Evolutionary conservation across 2,329 filamentous ascomycete species (phyloP).

Genomic region (Arthrobotrys conoides): DNA sequence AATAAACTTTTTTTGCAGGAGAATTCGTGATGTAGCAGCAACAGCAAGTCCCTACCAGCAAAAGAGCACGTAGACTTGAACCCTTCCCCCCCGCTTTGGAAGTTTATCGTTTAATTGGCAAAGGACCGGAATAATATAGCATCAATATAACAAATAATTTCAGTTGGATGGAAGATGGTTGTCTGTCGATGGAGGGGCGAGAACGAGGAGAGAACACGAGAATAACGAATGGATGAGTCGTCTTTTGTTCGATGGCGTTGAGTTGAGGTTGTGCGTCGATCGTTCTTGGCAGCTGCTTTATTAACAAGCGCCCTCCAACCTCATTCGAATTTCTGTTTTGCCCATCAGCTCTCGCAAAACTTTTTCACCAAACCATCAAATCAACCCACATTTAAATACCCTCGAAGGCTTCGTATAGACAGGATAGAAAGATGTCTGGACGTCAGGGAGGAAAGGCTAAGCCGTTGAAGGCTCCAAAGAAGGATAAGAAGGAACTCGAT

Average conservation of each 20-base stretch:
- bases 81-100: conserved; percentile 10
- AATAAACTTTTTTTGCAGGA: conserved; percentile 40
- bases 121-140: neutral
- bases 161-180: conserved; percentile 7
- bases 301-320: conserved; percentile 51
- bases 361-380: conserved; percentile 38
- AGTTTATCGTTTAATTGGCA: conserved; percentile 25
- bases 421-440: conserved; percentile 62
- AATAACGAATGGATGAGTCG: conserved; percentile 19
- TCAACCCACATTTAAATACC: conserved; percentile 12
- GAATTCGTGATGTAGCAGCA: conserved; percentile 29
- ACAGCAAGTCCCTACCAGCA: conserved; percentile 59
- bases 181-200: neutral
- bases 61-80: conserved; percentile 59
- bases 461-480: conserved; percentile 64
- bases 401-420: conserved; percentile 6
- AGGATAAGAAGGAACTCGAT: conserved; percentile 60
- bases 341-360: conserved; percentile 32
- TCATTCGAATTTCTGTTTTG: conserved; percentile 17
- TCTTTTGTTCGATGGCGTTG: conserved; percentile 27
- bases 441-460: conserved; percentile 65
- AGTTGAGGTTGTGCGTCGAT: conserved; percentile 38
- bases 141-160: neutral
- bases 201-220: conserved; percentile 30
- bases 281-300: conserved; percentile 52